Evolutionary conservation across 345 rosid genomes (phyloP), one percentile per base, ranked within the genome.

Genomic region (Tarenaya hassleriana): DNA sequence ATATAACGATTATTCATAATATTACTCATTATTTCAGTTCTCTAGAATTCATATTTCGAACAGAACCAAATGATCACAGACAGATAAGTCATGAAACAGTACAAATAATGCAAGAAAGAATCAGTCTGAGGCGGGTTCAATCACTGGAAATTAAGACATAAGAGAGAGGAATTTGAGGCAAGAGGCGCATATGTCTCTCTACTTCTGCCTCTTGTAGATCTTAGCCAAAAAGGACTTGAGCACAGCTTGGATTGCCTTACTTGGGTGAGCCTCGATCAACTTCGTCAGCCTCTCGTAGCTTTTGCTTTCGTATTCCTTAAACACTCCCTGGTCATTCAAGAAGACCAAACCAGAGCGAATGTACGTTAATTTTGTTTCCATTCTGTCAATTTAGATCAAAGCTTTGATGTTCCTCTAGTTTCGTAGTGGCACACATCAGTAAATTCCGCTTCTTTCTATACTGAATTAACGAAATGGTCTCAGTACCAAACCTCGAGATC

Each of bases 131-230:
- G n/a, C n/a, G n/a, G n/a, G n/a, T n/a, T n/a, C n/a, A n/a, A n/a
- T 24, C 29, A 2, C 29, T 24, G 29, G 29, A 24, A 57, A 58
- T 43, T 14, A 33, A 50, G 41, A 49, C 45, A 15, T 47, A 48
- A 4, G 13, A 8, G 41, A 56, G 40, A 56, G 15, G 12, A 56
- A 55, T 11, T 16, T 9, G 32, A 19, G 0, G 33, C 18, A 41
- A 8, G 3, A 65, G 5, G 16, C 21, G 53, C 10, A 16, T 16
- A 35, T 47, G 46, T 7, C 17, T 35, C 39, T 44, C 69, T 70
- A 80, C 66, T 80, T 84, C 66, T 78, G 76, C 67, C 96, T 84
- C 86, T 84, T 82, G 81, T 84, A 88, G 63, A 88, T 88, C 76
- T 88, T 88, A 8, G 66, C 86, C 81, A 82, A 52, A 69, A 88